These are phyloP conservation scores for Synchytrium microbalum DNA, from an alignment of 371 early-diverging fungal genomes.

Conservation along the genomic window DNA sequence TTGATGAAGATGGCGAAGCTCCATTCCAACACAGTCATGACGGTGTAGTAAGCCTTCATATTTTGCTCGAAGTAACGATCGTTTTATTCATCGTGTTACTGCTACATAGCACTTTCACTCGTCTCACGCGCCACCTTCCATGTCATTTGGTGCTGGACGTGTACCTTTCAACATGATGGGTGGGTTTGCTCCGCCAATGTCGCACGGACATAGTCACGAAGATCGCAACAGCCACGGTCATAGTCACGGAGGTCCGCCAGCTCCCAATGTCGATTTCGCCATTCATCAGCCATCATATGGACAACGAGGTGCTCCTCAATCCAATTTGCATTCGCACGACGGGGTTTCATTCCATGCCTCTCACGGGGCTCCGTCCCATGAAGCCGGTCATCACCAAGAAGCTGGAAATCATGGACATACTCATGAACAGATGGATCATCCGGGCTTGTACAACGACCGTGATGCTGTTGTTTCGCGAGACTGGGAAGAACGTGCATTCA, in stretches of 20 bases:
- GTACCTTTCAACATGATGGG: too few species aligned
- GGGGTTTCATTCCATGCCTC: not conserved
- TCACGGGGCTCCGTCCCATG: not conserved
- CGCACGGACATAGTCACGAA: not conserved
- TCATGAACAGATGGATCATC: conserved; percentile 82
- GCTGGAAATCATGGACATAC: conserved; percentile 73
- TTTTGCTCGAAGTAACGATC: not conserved
- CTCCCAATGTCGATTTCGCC: too few species aligned
- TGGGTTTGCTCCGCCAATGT: too few species aligned
- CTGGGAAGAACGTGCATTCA: conserved; percentile 87
- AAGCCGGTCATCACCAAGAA: conserved; percentile 37
- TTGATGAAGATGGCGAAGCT: not conserved
- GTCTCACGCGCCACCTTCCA: not conserved
- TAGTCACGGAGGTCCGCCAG: too few species aligned
- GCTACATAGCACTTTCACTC: not conserved
- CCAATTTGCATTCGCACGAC: too few species aligned
- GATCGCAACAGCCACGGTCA: not conserved
- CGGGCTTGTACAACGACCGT: conserved; percentile 76
- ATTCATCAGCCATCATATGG: too few species aligned
- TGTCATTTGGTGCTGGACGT: too few species aligned
- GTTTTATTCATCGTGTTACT: not conserved
- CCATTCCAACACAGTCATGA: not conserved
- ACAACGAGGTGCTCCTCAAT: too few species aligned
- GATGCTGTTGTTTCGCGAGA: conserved; percentile 62
- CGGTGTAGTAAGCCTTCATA: not conserved